Percentiles rank a stretch among this genome's conserved stretches.
Conservation (phyloP, 2,329 filamentous ascomycete species). For the Chrysosporium queenslandicum region DNA sequence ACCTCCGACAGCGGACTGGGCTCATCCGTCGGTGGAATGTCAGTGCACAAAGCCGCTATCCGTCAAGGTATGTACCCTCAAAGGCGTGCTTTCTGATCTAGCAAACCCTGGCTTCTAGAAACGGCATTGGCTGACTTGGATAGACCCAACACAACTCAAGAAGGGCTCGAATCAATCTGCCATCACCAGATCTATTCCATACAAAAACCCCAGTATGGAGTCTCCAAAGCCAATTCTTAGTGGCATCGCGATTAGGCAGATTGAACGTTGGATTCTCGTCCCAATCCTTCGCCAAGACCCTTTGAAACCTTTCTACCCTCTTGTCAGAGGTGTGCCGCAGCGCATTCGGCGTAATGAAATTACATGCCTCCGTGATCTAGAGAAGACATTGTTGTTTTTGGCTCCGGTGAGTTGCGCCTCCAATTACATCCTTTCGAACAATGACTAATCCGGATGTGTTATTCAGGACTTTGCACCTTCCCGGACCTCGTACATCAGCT, state of each 20-base stretch:
- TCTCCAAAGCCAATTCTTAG: slow-evolving; percentile 53
- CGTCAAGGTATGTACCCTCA: slow-evolving; percentile 31
- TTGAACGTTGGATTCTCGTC: slow-evolving; percentile 66
- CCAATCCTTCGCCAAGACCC: slow-evolving; percentile 64
- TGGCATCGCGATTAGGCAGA: slow-evolving; percentile 61
- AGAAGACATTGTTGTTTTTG: slow-evolving; percentile 84
- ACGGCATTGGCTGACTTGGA: not conserved
- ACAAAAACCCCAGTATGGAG: slow-evolving; percentile 36
- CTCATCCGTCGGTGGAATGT: slow-evolving; percentile 58
- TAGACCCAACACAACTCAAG: not conserved
- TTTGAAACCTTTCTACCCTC: slow-evolving; percentile 69
- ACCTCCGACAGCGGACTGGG: slow-evolving; percentile 77
- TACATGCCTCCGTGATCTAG: slow-evolving; percentile 80
- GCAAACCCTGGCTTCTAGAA: not conserved
- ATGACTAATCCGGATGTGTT: slow-evolving; percentile 35
- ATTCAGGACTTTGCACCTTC: slow-evolving; percentile 60
- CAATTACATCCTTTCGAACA: slow-evolving; percentile 27
- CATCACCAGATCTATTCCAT: slow-evolving; percentile 52
- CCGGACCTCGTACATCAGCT: slow-evolving; percentile 64
- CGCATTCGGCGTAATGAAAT: slow-evolving; percentile 78
- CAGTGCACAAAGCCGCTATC: slow-evolving; percentile 38
- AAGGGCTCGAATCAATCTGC: slow-evolving; percentile 31
- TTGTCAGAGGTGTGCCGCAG: slow-evolving; percentile 67
- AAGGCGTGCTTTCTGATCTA: not conserved
- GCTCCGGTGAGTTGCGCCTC: slow-evolving; percentile 74